Conservation (phyloP, 352 stramenopile species). For the Pythium insidiosum region DNA sequence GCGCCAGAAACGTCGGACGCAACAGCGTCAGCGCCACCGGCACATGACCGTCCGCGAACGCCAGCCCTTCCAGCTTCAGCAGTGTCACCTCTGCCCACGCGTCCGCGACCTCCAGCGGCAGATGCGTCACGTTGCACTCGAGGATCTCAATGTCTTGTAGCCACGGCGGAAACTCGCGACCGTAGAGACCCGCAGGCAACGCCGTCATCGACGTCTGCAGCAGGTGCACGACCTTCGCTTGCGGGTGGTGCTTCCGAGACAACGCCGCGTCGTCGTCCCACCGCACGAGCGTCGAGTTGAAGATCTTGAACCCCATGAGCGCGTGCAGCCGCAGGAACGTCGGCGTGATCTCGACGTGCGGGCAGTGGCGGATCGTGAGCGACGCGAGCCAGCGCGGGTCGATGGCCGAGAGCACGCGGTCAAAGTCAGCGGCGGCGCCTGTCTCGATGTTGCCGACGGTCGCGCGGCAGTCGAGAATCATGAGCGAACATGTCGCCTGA, state of each 20-base stretch:
- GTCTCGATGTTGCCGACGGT: too few species aligned
- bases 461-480: neutral
- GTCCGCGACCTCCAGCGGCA: neutral
- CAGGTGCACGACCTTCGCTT: neutral
- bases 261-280: constrained; percentile 20
- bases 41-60: neutral
- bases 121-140: neutral
- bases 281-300: constrained; percentile 23
- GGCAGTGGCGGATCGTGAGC: constrained; percentile 26
- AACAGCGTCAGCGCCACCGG: neutral
- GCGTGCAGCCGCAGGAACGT: constrained; percentile 16
- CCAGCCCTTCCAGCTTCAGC: neutral
- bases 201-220: neutral
- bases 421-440: constrained; percentile 2
- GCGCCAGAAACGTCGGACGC: neutral
- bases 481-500: neutral
- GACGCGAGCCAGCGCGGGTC: constrained; percentile 9
- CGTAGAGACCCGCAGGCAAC: neutral
- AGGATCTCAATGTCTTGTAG: neutral
- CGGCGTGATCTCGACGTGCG: constrained; percentile 15
- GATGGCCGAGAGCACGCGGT: constrained; percentile 3
- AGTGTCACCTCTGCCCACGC: neutral
- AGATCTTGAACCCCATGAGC: constrained; percentile 27
- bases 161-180: neutral
- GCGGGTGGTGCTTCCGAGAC: constrained; percentile 12